phyloP scores from a whole-genome alignment of 345 rosid genomes.

The Salix purpurea region DNA sequence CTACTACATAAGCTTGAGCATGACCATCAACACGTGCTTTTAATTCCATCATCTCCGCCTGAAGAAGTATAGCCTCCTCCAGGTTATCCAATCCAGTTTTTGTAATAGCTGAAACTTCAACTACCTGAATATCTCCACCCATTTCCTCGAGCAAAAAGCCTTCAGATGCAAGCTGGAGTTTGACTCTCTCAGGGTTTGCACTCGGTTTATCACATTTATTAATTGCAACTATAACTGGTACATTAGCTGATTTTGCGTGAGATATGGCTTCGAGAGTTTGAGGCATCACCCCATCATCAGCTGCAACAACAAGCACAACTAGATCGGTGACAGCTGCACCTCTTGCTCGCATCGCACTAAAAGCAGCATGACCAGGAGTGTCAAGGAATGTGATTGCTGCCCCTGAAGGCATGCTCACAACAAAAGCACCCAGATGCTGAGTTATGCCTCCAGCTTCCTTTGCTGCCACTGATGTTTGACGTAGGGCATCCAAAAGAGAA shows the following conservation, averaged over 20 bases:
- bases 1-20: slow-evolving; percentile 94
- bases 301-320: slow-evolving; percentile 92
- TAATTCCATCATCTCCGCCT: slow-evolving; percentile 86
- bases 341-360: slow-evolving; percentile 93
- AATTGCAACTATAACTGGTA: slow-evolving; percentile 82
- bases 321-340: slow-evolving; percentile 96
- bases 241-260: slow-evolving; percentile 85
- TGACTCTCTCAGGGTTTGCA: slow-evolving; percentile 75
- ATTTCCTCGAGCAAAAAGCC: slow-evolving; percentile 84
- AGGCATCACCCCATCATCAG: slow-evolving; percentile 98
- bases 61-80: slow-evolving; percentile 88
- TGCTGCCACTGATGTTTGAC: slow-evolving; percentile 82
- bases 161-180: slow-evolving; percentile 78
- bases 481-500: slow-evolving; percentile 78
- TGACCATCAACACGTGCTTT: slow-evolving; percentile 85
- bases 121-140: slow-evolving; percentile 87
- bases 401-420: slow-evolving; percentile 80
- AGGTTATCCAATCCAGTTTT: slow-evolving; percentile 68
- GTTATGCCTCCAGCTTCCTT: slow-evolving; percentile 98
- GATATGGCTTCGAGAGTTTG: slow-evolving; percentile 90
- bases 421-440: slow-evolving; percentile 91
- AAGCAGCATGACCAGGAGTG: slow-evolving; percentile 95
- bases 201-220: slow-evolving; percentile 91
- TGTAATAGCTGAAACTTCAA: slow-evolving; percentile 79
- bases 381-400: slow-evolving; percentile 88